These are phyloP conservation scores for Aaosphaeria arxii DNA, from an alignment of 2,329 filamentous ascomycete genomes.

Conservation along the genomic window DNA sequence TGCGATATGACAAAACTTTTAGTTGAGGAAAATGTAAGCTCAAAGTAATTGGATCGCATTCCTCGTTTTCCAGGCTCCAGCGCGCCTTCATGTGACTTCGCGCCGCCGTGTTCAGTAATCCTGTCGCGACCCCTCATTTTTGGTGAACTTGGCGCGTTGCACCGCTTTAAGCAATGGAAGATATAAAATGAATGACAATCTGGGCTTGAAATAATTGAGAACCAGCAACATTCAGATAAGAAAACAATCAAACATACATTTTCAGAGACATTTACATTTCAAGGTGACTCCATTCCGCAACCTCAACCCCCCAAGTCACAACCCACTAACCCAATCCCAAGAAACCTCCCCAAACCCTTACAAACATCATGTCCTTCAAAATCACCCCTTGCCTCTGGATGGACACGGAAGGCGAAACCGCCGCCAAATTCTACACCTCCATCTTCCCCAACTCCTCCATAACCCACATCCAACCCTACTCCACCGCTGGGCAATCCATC, in stretches of 20 bases:
- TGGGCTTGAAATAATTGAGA: neutral
- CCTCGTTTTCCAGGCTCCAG: conserved; percentile 10
- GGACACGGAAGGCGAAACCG: conserved; percentile 41
- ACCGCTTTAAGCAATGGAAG: conserved; percentile 2
- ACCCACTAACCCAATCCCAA: neutral
- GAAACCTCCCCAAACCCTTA: neutral
- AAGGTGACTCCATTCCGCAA: neutral
- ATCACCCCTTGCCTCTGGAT: conserved; percentile 43
- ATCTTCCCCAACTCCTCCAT: conserved; percentile 43
- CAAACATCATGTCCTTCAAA: too few relatives aligned
- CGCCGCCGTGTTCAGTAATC: conserved; percentile 5
- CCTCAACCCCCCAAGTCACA: neutral
- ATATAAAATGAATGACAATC: neutral
- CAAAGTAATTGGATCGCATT: conserved; percentile 2
- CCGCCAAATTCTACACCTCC: conserved; percentile 42
- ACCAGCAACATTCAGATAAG: neutral
- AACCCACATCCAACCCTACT: conserved; percentile 29
- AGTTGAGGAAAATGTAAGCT: too few relatives aligned
- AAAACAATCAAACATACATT: neutral
- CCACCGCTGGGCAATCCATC: conserved; percentile 23
- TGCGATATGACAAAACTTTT: too few relatives aligned
- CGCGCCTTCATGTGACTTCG: conserved; percentile 11
- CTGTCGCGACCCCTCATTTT: conserved; percentile 5
- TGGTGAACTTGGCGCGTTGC: neutral
- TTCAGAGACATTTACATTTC: neutral